phyloP scores from a whole-genome alignment of 202 grass and related monocot genomes.

The Panicum hallii region DNA sequence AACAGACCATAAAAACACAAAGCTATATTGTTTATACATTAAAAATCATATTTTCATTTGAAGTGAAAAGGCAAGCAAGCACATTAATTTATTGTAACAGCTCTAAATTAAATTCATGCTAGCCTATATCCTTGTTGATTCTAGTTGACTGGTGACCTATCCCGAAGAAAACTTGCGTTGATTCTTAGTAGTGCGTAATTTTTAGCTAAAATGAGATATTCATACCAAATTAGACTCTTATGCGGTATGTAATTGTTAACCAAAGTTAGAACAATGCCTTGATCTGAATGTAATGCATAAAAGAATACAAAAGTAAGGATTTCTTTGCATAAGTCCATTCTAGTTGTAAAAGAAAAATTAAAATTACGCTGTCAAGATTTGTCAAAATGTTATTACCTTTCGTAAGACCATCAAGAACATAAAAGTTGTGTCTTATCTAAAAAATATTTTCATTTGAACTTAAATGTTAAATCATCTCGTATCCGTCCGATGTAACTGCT shows the following conservation, averaged over 20 bases:
- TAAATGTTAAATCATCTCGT: no score
- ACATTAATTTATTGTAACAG: background rate
- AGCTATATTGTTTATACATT: background rate
- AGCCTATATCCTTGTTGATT: background rate
- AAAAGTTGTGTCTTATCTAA: no score
- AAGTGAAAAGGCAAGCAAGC: background rate
- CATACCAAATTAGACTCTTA: background rate
- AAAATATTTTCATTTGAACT: no score
- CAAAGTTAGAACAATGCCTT: background rate
- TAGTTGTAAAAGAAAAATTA: background rate
- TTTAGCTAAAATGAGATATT: background rate
- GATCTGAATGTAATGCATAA: background rate
- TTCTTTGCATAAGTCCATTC: background rate
- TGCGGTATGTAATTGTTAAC: background rate
- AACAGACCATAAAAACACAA: background rate
- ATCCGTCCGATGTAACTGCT: no score
- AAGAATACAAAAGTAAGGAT: background rate
- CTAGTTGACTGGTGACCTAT: background rate
- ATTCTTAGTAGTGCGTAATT: background rate
- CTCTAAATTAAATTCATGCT: background rate
- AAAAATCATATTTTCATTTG: background rate
- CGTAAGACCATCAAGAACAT: no score
- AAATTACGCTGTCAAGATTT: background rate
- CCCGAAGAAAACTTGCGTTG: background rate
- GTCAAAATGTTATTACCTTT: background rate